Percentiles rank a stretch among this genome's conserved stretches.
Conservation (phyloP, 768 basidiomycete species). For the Psilocybe azurescens region DNA sequence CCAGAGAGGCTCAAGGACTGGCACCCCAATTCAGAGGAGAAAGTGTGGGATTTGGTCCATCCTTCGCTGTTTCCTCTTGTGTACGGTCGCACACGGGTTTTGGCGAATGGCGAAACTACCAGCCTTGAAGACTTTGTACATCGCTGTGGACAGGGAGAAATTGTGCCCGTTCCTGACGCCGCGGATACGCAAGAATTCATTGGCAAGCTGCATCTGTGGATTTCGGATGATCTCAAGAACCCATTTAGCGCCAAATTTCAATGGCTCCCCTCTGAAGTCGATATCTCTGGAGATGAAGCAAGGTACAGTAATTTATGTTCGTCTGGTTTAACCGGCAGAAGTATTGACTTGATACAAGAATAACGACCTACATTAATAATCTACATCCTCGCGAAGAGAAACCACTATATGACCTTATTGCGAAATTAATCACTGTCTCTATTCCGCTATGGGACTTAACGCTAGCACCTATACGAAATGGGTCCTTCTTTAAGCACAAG, state of each 20-base stretch:
- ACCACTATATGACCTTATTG: conserved; percentile 31
- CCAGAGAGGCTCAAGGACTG: conserved; percentile 44
- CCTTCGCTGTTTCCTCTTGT: conserved; percentile 47
- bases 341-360: conserved; percentile 21
- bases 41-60: conserved; percentile 51
- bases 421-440: conserved; percentile 29
- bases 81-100: conserved; percentile 36
- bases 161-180: conserved; percentile 8
- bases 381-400: conserved; percentile 35
- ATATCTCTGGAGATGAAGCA: conserved; percentile 26
- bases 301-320: conserved; percentile 19
- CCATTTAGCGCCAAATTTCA: conserved; percentile 32
- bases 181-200: too few species aligned
- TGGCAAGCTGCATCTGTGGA: too few species aligned
- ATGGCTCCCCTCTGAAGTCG: conserved; percentile 35
- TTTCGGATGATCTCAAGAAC: neutral
- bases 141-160: conserved; percentile 27
- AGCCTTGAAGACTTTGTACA: conserved; percentile 28
- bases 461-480: conserved; percentile 19
- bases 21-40: conserved; percentile 49
- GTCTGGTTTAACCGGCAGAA: neutral
- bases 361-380: conserved; percentile 49
- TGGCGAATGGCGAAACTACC: conserved; percentile 21
- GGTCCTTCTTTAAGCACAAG: neutral
- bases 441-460: conserved; percentile 39